These are phyloP conservation scores for Alternaria sp. DNA, from an alignment of 2,329 filamentous ascomycete species.

Conservation along the genomic window DNA sequence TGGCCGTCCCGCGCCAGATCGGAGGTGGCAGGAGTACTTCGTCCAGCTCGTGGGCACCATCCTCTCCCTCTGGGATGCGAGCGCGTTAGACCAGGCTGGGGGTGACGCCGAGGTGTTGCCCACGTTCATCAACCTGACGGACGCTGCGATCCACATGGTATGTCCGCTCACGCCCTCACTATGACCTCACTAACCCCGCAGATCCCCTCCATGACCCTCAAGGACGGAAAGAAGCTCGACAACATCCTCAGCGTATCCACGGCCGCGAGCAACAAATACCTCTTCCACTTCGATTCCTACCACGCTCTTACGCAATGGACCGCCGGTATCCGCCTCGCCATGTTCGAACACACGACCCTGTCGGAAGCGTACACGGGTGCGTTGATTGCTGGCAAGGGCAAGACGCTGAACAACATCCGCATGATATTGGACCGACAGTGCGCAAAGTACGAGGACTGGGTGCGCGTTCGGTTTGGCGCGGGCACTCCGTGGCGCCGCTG, in stretches of 20 bases:
- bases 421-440: constrained; percentile 82
- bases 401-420: constrained; percentile 85
- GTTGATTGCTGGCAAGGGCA: constrained; percentile 93
- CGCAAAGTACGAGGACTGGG: constrained; percentile 87
- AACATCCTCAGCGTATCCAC: constrained; percentile 97
- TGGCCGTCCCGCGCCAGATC: constrained; percentile 82
- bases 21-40: constrained; percentile 96
- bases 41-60: constrained; percentile 95
- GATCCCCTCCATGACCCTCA: constrained; percentile 79
- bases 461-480: constrained; percentile 90
- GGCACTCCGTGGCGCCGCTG: constrained; percentile 95
- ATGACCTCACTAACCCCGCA: constrained; percentile 30
- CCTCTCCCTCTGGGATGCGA: constrained; percentile 92
- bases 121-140: constrained; percentile 94
- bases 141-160: constrained; percentile 99
- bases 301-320: constrained; percentile 96
- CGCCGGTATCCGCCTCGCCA: constrained; percentile 86
- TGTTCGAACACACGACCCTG: constrained; percentile 90
- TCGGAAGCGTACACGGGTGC: constrained; percentile 98
- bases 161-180: constrained; percentile 2
- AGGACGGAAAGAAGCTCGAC: constrained; percentile 82
- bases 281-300: constrained; percentile 94
- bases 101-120: constrained; percentile 84
- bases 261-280: constrained; percentile 91
- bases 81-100: constrained; percentile 85